Evolutionary conservation across 2,329 filamentous ascomycete genomes (phyloP), one percentile per base, ranked within the genome.

Genomic region (Alternaria infectoria): DNA sequence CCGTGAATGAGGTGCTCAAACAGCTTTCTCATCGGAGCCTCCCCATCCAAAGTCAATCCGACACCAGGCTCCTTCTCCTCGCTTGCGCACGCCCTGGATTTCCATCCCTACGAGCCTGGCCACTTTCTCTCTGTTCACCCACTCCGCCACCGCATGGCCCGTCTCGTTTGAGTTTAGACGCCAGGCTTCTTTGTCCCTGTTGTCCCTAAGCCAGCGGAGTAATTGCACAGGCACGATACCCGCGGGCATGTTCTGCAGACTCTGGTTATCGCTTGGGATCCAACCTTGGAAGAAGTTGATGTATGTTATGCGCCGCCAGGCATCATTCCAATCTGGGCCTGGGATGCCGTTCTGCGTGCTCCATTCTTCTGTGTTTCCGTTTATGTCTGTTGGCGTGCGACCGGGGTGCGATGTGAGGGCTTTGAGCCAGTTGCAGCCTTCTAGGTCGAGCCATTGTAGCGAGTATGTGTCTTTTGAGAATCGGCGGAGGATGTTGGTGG

Each of bases 391-490:
- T 26, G 50, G 23, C 10, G 61, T 51, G 43, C 26, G 47, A 10
- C 56, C 43, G 8, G 28, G 19, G 23, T 62, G 77, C 81, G 82
- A 86, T 25, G 75, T 81, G 28, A 90, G 73, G 0, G 87, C 86
- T 15, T 81, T 79, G 30, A 85, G 70, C 88, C 88, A 90, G 21
- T 81, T 78, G 69, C 88, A 90, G 9, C 88, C 87, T 72, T 89
- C 86, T 1, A 90, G 77, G 68, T 90, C 88, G 2, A 90, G 81
- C 86, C 87, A 89, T 68, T 85, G 83, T 3, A 90, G 79, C 47
- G 86, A 87, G 67, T 89, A 86, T 0, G 87, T 86, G 46, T 83
- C 82, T 49, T 82, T 79, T 25, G 85, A 87, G 2, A 90, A 79
- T 23, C 84, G 84, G 6, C 86, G 84, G 1, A 90, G 79, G 19